phyloP scores from a whole-genome alignment of 768 basidiomycete genomes.

The Serendipita vermifera region DNA sequence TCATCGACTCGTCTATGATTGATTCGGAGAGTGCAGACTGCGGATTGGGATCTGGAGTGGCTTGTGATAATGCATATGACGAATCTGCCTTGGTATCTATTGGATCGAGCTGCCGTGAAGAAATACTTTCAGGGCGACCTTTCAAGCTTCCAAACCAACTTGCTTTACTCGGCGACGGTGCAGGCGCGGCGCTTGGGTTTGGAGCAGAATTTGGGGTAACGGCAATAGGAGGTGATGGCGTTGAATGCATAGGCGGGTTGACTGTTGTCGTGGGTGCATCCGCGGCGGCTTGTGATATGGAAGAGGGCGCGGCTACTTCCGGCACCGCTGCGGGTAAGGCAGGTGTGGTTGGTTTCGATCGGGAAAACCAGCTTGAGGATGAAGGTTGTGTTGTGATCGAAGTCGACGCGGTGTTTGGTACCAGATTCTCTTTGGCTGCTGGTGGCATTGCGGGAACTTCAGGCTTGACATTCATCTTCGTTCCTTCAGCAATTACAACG shows the following conservation, averaged over 20 bases:
- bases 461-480: background rate
- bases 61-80: too few species aligned
- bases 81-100: too few species aligned
- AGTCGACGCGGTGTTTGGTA: background rate
- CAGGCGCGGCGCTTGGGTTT: background rate
- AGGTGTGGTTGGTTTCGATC: background rate
- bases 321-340: too few species aligned
- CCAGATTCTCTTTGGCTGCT: background rate
- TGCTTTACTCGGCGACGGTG: background rate
- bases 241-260: too few species aligned
- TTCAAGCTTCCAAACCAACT: constrained; percentile 3
- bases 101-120: too few species aligned
- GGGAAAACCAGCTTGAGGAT: background rate
- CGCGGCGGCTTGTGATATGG: too few species aligned
- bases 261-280: too few species aligned
- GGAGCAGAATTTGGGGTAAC: background rate
- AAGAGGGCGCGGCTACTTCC: too few species aligned
- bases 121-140: too few species aligned
- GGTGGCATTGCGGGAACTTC: background rate
- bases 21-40: background rate
- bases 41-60: too few species aligned
- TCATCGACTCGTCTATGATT: background rate
- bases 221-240: background rate
- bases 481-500: too few species aligned
- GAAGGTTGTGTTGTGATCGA: background rate